Evolutionary conservation across 1,284 basidiomycete genomes (phyloP).

Genomic region (Ceratobasidium sp.): DNA sequence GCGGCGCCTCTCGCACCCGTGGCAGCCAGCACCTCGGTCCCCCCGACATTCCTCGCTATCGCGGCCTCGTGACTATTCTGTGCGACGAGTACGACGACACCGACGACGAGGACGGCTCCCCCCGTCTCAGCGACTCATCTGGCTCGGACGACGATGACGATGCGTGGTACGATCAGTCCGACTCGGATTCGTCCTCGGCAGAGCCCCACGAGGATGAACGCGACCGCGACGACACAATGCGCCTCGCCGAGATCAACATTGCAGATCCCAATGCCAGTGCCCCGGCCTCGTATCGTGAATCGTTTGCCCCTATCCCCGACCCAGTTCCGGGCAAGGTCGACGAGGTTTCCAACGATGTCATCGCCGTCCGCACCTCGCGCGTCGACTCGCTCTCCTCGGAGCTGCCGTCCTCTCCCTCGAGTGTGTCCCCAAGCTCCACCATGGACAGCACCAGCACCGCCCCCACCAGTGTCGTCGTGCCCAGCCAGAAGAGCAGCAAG

Average conservation of each 20-base stretch:
- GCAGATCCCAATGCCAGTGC: constrained; percentile 43
- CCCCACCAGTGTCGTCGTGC: constrained; percentile 35
- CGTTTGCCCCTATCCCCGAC: constrained; percentile 22
- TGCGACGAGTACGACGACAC: constrained; percentile 57
- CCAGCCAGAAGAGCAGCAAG: constrained; percentile 32
- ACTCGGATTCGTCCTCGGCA: constrained; percentile 49
- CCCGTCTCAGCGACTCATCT: constrained; percentile 51
- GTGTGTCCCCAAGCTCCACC: constrained; percentile 12
- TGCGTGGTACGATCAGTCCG: constrained; percentile 39
- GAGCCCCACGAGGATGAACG: constrained; percentile 42
- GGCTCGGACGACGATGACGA: constrained; percentile 56
- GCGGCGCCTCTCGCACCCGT: constrained; percentile 50
- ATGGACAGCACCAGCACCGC: constrained; percentile 33
- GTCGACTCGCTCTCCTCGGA: constrained; percentile 41
- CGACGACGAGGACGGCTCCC: constrained; percentile 52
- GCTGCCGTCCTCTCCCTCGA: constrained; percentile 18
- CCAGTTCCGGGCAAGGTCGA: constrained; percentile 25
- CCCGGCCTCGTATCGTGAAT: constrained; percentile 38
- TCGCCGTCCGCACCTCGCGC: constrained; percentile 32
- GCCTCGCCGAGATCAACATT: constrained; percentile 41
- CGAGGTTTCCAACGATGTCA: constrained; percentile 42
- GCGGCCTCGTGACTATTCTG: constrained; percentile 76
- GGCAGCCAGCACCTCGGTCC: constrained; percentile 48
- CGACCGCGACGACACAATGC: constrained; percentile 42
- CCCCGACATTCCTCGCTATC: constrained; percentile 59